Evolutionary conservation across 306 rosid genomes (phyloP), one percentile per base, ranked within the genome.

Genomic region (Cicer chorassanicum): DNA sequence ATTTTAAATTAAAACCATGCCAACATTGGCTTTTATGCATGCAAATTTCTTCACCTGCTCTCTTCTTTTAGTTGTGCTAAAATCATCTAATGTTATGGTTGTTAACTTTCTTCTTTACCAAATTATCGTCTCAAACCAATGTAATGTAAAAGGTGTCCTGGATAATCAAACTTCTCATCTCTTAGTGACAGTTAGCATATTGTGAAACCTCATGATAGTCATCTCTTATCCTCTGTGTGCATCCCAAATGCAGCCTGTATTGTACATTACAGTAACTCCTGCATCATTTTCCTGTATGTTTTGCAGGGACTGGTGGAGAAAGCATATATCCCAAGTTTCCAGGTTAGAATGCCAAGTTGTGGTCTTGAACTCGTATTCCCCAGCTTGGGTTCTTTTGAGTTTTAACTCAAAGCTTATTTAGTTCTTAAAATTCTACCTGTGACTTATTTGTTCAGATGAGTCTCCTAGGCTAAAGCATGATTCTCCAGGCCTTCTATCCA

Each of bases 281-380:
- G 66, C n/a, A 67, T 76, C 51, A 73, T 68, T 70, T 64, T 73
- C 56, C 45, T 36, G 29, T 7, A 8, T 76, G 65, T 72, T 77
- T 73, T 76, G 78, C 87, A 94, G 98, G 99, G 70, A 87, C 97
- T 56, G 89, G 88, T 76, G 99, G 99, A 67, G 99, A 94, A 86
- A 92, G 99, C 86, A 92, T 94, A 75, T 94, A 94, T 19, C 85
- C 72, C 1, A 83, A 89, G 76, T 92, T 94, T 79, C 99, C 97
- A 80, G 99, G 99, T 94, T 68, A 86, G 82, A 65, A 46, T 73
- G 44, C 44, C 36, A 65, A 34, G 63, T 55, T 11, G 5, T 18
- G 14, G 19, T 43, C 59, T 15, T 34, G 13, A 46, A 40, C 53
- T 69, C 68, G 43, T 21, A 29, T 70, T 63, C 9, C 40, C 18